Conservation (phyloP, 768 basidiomycete species). For the Vishniacozyma victoriae region DNA sequence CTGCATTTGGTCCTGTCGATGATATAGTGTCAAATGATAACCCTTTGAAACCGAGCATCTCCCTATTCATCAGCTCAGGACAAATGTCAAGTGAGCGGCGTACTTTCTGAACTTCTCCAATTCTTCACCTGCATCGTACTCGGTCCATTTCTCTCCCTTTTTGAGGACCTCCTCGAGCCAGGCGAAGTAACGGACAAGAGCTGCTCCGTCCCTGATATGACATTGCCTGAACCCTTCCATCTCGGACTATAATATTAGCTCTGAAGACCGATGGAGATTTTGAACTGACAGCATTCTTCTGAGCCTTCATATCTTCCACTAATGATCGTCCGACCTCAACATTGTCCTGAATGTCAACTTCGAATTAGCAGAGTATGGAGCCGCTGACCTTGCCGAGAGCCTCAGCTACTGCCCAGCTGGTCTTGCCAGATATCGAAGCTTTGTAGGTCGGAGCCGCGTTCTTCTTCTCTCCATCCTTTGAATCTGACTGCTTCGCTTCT, state of each 20-base stretch:
- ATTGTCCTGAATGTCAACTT: conserved; percentile 54
- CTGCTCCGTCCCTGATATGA: conserved; percentile 84
- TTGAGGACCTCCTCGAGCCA: conserved; percentile 85
- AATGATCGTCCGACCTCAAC: conserved; percentile 63
- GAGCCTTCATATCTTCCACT: conserved; percentile 56
- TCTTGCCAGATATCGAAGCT: conserved; percentile 68
- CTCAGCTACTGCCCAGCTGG: conserved; percentile 73
- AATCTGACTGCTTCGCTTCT: too few species aligned
- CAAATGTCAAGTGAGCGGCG: conserved; percentile 37
- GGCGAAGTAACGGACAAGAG: conserved; percentile 77
- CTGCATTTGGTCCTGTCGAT: conserved; percentile 83
- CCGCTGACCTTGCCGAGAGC: conserved; percentile 63
- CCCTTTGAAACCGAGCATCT: conserved; percentile 73
- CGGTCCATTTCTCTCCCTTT: conserved; percentile 59
- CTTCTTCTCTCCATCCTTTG: conserved; percentile 1
- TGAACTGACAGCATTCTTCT: conserved; percentile 46
- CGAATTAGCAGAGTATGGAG: not conserved
- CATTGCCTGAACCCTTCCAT: conserved; percentile 81
- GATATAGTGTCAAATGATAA: conserved; percentile 90
- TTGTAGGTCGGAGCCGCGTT: conserved; percentile 47
- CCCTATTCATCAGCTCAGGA: conserved; percentile 50
- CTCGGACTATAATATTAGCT: conserved; percentile 53
- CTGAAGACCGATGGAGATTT: not conserved
- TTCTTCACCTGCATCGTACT: conserved; percentile 71
- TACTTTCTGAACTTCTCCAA: conserved; percentile 77